Percentiles rank a stretch among this genome's conserved stretches.
These are phyloP conservation scores for Fraxinus sp. DNA, from an alignment of 305 asterid species.

Conservation along the genomic window DNA sequence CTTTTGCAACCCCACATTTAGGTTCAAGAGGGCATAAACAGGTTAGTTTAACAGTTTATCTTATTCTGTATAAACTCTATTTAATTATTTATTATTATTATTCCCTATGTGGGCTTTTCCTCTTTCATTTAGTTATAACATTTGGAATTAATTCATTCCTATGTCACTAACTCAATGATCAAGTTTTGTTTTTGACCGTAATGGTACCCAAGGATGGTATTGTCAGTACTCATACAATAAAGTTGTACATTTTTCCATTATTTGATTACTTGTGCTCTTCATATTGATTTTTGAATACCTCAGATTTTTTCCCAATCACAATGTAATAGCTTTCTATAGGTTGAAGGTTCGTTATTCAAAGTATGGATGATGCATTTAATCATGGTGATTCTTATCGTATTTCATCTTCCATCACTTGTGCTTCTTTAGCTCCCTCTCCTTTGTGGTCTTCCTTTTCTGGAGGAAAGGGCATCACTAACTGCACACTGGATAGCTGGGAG, in stretches of 20 bases:
- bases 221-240: neutral
- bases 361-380: neutral
- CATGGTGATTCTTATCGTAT: neutral
- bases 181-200: neutral
- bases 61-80: neutral
- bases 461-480: constrained; percentile 72
- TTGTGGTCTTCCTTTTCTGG: constrained; percentile 82
- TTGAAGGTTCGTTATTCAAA: neutral
- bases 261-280: neutral
- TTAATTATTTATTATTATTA: neutral
- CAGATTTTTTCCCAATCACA: neutral
- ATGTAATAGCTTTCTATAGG: neutral
- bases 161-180: neutral
- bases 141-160: neutral
- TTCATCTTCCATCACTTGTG: constrained; percentile 17
- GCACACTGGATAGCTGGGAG: constrained; percentile 87
- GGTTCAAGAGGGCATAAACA: constrained; percentile 89
- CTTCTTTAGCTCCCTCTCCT: constrained; percentile 74
- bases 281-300: neutral
- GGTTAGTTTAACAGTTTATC: constrained; percentile 34
- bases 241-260: neutral
- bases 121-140: neutral
- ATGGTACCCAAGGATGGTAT: neutral
- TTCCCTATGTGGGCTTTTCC: constrained; percentile 11
- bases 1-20: constrained; percentile 90